These are phyloP conservation scores for Musa balbisiana DNA, from an alignment of 202 grass and related monocot genomes.

Conservation along the genomic window DNA sequence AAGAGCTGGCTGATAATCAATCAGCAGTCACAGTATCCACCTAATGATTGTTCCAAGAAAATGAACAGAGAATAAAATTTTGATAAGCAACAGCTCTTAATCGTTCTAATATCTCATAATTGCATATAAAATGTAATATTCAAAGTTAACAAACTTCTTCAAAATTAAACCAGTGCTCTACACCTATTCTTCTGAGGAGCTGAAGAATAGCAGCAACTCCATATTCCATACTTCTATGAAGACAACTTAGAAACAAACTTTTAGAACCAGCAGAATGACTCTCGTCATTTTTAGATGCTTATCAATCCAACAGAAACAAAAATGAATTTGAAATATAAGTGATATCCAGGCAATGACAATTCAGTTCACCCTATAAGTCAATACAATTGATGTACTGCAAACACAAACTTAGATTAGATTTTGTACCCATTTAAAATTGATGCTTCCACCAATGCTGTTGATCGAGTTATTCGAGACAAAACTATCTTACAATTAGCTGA, in stretches of 20 bases:
- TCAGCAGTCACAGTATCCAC: constrained; percentile 77
- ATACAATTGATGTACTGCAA: not conserved
- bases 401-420: not conserved
- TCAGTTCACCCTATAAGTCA: not conserved
- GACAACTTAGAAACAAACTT: too few species aligned
- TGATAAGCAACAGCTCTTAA: not conserved
- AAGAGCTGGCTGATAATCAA: constrained; percentile 78
- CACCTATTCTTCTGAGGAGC: not conserved
- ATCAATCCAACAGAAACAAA: not conserved
- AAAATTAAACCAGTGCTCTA: not conserved
- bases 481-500: not conserved
- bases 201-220: too few species aligned
- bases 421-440: not conserved
- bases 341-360: not conserved
- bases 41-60: constrained; percentile 30
- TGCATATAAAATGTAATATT: not conserved
- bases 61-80: not conserved
- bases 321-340: not conserved
- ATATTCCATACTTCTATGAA: too few species aligned
- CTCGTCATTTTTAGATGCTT: too few species aligned
- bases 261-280: too few species aligned
- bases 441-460: not conserved
- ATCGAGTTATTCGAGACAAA: not conserved
- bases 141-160: not conserved
- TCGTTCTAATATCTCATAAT: not conserved